Evolutionary conservation across 441 rosid genomes (phyloP).

Genomic region (Gossypium armourianum): DNA sequence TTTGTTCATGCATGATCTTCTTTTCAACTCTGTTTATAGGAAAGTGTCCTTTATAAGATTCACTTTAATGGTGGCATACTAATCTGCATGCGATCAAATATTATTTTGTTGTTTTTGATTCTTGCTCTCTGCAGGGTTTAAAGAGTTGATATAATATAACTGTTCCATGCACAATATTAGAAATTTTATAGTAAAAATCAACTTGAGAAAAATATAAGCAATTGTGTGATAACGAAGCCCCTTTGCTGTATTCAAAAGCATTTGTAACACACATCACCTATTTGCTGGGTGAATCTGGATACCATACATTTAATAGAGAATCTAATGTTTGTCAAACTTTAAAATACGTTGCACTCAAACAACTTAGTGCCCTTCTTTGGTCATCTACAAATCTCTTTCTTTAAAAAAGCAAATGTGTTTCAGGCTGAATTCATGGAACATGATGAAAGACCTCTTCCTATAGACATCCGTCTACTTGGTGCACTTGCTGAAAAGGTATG

Average conservation of each 20-base stretch:
- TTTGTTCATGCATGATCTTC: neutral
- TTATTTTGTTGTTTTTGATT: neutral
- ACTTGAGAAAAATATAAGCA: neutral
- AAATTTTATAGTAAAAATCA: neutral
- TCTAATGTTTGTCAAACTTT: neutral
- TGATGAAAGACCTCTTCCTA: constrained; percentile 96
- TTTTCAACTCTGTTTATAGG: neutral
- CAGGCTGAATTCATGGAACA: constrained; percentile 99
- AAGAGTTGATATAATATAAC: neutral
- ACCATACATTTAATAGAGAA: neutral
- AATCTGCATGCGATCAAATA: neutral
- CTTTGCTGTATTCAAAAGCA: constrained; percentile 1
- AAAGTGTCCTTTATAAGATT: neutral
- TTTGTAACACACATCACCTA: neutral
- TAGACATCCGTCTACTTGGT: constrained; percentile 96
- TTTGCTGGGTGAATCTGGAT: neutral
- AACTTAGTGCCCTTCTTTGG: neutral
- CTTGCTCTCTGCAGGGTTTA: neutral
- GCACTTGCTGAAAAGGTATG: constrained; percentile 98
- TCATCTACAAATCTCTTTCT: neutral
- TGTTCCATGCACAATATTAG: neutral
- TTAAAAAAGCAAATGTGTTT: constrained; percentile 12
- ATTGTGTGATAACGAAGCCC: neutral
- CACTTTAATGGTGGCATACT: neutral
- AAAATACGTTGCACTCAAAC: neutral